Evolutionary conservation across 495 filamentous ascomycete species (phyloP).

Genomic region (Hypoxylon crocopeplum): DNA sequence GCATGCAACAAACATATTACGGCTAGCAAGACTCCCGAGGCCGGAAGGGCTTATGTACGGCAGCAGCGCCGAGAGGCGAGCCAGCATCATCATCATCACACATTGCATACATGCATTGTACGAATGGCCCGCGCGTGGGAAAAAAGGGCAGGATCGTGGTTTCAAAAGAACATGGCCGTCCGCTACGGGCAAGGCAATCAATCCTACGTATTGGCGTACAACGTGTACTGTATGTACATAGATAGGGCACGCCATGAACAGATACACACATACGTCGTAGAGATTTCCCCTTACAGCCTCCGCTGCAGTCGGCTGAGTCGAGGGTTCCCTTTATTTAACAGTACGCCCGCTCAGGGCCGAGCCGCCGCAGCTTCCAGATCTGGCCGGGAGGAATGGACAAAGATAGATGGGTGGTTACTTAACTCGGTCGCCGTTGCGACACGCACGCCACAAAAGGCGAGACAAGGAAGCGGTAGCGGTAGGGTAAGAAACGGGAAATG

Average conservation of each 20-base stretch:
- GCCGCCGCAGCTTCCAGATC: constrained; percentile 31
- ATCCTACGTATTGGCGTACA: constrained; percentile 13
- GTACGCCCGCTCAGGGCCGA: constrained; percentile 12
- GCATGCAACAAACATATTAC: constrained; percentile 28
- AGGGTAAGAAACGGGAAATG: constrained; percentile 26
- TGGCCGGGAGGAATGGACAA: constrained; percentile 14
- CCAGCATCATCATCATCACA: constrained; percentile 16
- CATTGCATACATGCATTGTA: constrained; percentile 28
- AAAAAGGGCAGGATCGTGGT: constrained; percentile 15
- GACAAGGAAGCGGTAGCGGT: constrained; percentile 22
- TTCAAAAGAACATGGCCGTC: constrained; percentile 1
- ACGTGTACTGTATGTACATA: constrained; percentile 10
- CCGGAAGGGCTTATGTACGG: constrained; percentile 34
- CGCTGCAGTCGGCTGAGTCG: constrained; percentile 20
- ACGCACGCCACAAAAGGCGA: constrained; percentile 11
- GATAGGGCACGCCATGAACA: too few species aligned
- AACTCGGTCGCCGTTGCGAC: constrained; percentile 26
- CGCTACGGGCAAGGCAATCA: background rate
- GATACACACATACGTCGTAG: constrained; percentile 1
- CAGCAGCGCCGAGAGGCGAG: constrained; percentile 30
- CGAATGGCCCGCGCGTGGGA: constrained; percentile 17
- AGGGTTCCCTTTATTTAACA: background rate
- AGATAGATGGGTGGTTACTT: constrained; percentile 26
- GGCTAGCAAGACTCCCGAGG: constrained; percentile 31
- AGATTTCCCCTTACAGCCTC: constrained; percentile 6